Conservation (phyloP, 192 early-diverging fungal genomes). For the Coemansia sp. region DNA sequence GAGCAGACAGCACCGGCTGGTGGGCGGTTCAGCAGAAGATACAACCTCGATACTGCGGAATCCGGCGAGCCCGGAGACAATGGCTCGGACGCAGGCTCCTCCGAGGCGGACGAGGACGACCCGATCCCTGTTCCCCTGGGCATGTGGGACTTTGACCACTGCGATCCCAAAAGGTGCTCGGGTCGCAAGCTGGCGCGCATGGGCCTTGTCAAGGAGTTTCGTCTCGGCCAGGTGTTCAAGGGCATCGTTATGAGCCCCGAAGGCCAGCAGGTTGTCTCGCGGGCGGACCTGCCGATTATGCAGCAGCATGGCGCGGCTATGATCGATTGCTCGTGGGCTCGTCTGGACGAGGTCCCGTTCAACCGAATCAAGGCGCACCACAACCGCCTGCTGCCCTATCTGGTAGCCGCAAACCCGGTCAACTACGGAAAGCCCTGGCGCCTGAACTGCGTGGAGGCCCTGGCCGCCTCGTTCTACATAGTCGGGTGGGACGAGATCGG, state of each 20-base stretch:
- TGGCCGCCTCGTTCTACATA: constrained; percentile 92
- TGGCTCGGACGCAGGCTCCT: neutral
- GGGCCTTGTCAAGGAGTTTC: constrained; percentile 74
- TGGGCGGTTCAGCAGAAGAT: constrained; percentile 13
- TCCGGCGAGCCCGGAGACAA: neutral
- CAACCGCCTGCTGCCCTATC: constrained; percentile 89
- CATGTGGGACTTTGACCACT: constrained; percentile 99
- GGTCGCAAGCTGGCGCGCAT: constrained; percentile 85
- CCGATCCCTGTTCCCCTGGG: constrained; percentile 59
- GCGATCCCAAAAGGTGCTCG: constrained; percentile 97
- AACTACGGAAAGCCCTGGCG: constrained; percentile 97
- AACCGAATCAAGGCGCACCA: constrained; percentile 76
- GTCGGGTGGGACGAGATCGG: constrained; percentile 71
- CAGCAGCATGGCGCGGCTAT: constrained; percentile 77
- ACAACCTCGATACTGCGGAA: neutral
- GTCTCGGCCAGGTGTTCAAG: constrained; percentile 79
- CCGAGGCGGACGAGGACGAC: neutral
- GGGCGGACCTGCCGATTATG: constrained; percentile 78
- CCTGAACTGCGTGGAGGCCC: constrained; percentile 95
- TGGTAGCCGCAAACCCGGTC: constrained; percentile 94
- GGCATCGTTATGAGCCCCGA: constrained; percentile 88
- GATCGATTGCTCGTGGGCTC: constrained; percentile 97
- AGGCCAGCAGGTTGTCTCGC: constrained; percentile 83
- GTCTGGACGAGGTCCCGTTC: constrained; percentile 93
- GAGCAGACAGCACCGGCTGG: constrained; percentile 11